Evolutionary conservation across 768 basidiomycete genomes (phyloP), one percentile per base, ranked within the genome.

Genomic region (Phylloporus rhodoxanthus): DNA sequence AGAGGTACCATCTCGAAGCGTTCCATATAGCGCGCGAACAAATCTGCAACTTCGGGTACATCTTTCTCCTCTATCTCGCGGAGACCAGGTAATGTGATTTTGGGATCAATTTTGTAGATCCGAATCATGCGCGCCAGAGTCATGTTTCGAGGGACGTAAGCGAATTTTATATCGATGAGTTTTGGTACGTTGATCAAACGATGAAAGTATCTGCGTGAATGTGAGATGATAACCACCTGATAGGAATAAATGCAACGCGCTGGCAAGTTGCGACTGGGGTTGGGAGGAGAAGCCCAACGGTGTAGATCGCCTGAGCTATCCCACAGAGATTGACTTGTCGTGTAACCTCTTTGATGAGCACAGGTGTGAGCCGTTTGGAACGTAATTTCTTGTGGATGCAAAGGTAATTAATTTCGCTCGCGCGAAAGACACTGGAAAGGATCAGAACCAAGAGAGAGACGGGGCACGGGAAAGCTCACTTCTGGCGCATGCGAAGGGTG

Each of bases 331-430:
- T 82, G 45, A 89, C 88, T 63, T 91, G 90, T 19, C 96, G 78
- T 0, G 96, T 98, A 21, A 98, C 87, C 63, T 99, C 96, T 66
- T 96, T 96, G 71, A 99, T 98, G 43, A 99, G 77, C 11, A 98
- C 90, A 1, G 96, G 96, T 0, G 96, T 85, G 20, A 98, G 74
- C 34, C 96, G 87, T 66, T 97, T 97, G 0, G 91, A 89, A 15
- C 96, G 86, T 30, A 98, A 72, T 68, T 96, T 97, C 74, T 99
- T 99, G 78, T 96, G 94, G 1, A 97, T 84, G 60, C 92, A 95
- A 43, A 99, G 85, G 69, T 90, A 98, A 68, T 98, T 99, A 72
- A 99, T 94, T 69, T 98, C 96, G 65, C 84, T 84, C 36, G 83
- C 81, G 25, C 68, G 71, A 62, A 98, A 76, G 5, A 74, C 69